phyloP scores from a whole-genome alignment of 2,329 filamentous ascomycete genomes.

The Hymenoscyphus occultus region DNA sequence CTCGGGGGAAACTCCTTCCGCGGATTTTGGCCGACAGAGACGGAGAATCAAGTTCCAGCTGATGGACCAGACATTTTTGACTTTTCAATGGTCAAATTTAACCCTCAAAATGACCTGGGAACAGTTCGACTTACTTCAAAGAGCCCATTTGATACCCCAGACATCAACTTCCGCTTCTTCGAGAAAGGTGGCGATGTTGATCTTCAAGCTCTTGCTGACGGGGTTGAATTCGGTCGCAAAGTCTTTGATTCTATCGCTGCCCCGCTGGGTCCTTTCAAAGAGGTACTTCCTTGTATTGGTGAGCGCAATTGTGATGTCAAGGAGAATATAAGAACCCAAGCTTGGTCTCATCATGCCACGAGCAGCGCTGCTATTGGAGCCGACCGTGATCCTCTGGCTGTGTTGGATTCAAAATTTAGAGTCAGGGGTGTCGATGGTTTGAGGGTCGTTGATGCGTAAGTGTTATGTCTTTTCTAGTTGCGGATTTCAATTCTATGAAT shows the following conservation, averaged over 20 bases:
- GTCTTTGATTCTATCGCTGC: constrained; percentile 43
- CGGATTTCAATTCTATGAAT: background rate
- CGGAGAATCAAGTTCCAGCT: constrained; percentile 34
- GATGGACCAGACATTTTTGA: constrained; percentile 40
- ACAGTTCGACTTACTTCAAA: constrained; percentile 58
- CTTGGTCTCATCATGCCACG: constrained; percentile 57
- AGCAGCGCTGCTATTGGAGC: constrained; percentile 50
- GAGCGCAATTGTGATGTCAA: constrained; percentile 42
- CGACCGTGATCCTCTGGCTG: constrained; percentile 47
- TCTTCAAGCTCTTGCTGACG: constrained; percentile 21
- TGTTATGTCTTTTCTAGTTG: background rate
- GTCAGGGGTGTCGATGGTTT: constrained; percentile 39
- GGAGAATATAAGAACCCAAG: constrained; percentile 47
- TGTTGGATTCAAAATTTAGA: constrained; percentile 41
- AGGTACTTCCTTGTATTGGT: constrained; percentile 43
- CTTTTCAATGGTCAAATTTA: constrained; percentile 46
- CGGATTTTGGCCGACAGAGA: constrained; percentile 43
- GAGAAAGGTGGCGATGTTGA: constrained; percentile 23
- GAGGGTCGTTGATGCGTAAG: constrained; percentile 55
- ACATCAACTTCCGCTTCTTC: constrained; percentile 62
- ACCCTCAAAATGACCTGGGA: constrained; percentile 59
- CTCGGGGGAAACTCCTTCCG: constrained; percentile 35
- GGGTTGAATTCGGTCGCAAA: constrained; percentile 16
- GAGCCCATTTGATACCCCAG: constrained; percentile 61
- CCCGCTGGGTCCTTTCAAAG: constrained; percentile 40